These are phyloP conservation scores for Exidia glandulosa DNA, from an alignment of 768 basidiomycete species.

Conservation along the genomic window DNA sequence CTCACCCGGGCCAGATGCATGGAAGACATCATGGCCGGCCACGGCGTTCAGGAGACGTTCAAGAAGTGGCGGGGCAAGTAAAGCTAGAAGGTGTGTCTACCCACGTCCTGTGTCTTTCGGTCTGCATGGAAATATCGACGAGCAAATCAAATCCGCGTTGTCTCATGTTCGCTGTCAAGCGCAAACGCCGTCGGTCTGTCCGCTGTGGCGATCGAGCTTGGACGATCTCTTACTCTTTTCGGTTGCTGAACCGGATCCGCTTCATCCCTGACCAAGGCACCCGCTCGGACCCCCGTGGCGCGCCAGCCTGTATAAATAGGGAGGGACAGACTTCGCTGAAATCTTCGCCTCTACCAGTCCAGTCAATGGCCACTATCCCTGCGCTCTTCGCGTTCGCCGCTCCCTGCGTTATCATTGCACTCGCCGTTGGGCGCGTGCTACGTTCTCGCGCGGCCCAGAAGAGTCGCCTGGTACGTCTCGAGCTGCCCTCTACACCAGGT, in stretches of 20 bases:
- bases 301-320: too few relatives aligned
- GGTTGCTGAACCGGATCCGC: too few relatives aligned
- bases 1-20: too few relatives aligned
- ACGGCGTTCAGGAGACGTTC: conserved; percentile 69
- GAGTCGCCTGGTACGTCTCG: neutral
- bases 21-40: conserved; percentile 64
- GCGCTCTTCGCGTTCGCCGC: neutral
- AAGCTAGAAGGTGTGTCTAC: conserved; percentile 20
- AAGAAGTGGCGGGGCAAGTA: conserved; percentile 61
- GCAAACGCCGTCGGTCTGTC: too few relatives aligned
- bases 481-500: neutral
- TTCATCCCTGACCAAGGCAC: too few relatives aligned
- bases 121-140: neutral
- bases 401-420: neutral
- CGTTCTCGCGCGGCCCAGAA: neutral
- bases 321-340: too few relatives aligned
- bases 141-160: neutral
- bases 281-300: too few relatives aligned
- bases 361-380: neutral
- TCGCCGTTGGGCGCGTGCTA: neutral
- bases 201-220: too few relatives aligned
- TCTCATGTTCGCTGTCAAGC: too few relatives aligned
- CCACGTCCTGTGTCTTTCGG: neutral
- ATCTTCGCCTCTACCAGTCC: neutral
- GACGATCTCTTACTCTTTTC: too few relatives aligned